Evolutionary conservation across 2,329 filamentous ascomycete genomes (phyloP).

Genomic region (Pyrenochaeta sp.): DNA sequence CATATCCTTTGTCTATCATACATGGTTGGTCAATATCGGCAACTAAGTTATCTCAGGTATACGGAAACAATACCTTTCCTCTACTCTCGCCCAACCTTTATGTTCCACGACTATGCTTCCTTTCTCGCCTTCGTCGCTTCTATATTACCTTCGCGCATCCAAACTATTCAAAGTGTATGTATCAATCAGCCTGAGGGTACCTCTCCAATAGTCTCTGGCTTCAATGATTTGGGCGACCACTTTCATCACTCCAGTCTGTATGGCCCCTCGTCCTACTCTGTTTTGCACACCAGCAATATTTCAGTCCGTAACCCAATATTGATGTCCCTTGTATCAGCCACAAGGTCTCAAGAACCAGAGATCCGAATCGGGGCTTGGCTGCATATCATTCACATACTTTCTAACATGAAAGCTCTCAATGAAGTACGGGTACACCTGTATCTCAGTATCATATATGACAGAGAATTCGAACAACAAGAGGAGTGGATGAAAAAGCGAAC

Average conservation of each 20-base stretch:
- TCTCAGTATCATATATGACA: too few relatives aligned
- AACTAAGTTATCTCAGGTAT: neutral
- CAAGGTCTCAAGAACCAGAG: neutral
- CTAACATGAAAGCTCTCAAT: neutral
- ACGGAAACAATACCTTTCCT: neutral
- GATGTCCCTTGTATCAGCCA: neutral
- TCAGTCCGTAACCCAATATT: neutral
- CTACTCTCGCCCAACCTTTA: constrained; percentile 1
- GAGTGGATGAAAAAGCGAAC: too few relatives aligned
- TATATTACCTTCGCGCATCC: neutral
- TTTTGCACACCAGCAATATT: neutral
- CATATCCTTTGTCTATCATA: too few relatives aligned
- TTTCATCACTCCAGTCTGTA: neutral
- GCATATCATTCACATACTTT: neutral
- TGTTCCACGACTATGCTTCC: constrained; percentile 1
- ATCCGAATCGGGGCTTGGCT: neutral
- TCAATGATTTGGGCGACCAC: neutral
- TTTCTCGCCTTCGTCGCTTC: neutral
- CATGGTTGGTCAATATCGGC: too few relatives aligned
- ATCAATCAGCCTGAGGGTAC: neutral
- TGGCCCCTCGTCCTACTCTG: neutral
- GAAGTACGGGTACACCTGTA: neutral
- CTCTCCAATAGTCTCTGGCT: neutral
- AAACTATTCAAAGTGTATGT: neutral
- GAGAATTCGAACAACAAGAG: too few relatives aligned